phyloP scores from a whole-genome alignment of 441 rosid species.

The Theobroma grandiflorum region DNA sequence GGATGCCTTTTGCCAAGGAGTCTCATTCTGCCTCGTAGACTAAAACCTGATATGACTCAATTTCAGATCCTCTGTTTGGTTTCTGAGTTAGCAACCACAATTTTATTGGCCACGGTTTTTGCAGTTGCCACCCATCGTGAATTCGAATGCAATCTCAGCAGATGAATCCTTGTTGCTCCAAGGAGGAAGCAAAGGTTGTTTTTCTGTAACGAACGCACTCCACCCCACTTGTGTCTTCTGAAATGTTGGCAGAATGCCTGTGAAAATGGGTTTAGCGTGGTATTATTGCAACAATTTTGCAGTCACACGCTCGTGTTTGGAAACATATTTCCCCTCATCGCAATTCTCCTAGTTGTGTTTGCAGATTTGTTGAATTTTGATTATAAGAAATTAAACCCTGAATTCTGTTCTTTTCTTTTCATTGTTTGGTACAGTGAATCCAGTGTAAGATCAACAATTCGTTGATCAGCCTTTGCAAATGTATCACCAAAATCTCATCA shows the following conservation, averaged over 20 bases:
- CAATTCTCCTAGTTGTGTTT: neutral
- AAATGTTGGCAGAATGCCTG: neutral
- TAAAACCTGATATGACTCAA: neutral
- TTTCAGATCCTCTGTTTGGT: neutral
- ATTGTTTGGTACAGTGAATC: constrained; percentile 7
- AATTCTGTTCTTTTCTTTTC: neutral
- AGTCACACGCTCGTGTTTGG: neutral
- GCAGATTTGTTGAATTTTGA: neutral
- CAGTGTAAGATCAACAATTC: neutral
- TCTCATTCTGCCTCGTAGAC: neutral
- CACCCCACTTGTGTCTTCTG: neutral
- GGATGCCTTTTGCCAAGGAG: neutral
- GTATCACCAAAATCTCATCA: neutral
- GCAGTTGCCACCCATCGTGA: neutral
- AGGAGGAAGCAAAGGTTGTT: constrained; percentile 13
- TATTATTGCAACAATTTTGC: constrained; percentile 10
- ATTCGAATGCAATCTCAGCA: neutral
- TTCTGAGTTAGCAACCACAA: neutral
- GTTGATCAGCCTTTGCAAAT: neutral
- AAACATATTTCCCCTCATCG: neutral
- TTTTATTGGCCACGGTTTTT: no score
- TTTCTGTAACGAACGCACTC: neutral
- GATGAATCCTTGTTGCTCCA: neutral
- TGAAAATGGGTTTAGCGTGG: neutral
- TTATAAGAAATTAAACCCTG: neutral